Conservation (phyloP, 257 asterid species). For the Parsonsia alboflavescens region DNA sequence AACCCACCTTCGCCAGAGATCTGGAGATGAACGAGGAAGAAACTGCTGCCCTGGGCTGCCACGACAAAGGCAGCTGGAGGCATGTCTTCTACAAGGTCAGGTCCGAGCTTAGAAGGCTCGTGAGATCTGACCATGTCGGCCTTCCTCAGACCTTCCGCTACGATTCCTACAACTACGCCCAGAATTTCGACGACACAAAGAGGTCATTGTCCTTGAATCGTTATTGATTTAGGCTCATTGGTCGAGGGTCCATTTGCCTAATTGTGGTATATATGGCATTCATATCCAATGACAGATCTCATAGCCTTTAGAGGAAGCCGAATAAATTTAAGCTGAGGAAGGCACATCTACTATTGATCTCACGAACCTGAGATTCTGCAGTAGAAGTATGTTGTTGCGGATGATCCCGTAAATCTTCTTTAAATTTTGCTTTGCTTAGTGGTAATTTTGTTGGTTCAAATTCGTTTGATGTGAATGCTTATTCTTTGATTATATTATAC, state of each 20-base stretch:
- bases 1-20: constrained; percentile 68
- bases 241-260: background rate
- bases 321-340: background rate
- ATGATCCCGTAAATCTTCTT: background rate
- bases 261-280: no score
- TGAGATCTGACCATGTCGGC: constrained; percentile 41
- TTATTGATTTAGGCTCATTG: background rate
- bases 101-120: constrained; percentile 52
- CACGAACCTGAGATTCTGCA: background rate
- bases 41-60: constrained; percentile 55
- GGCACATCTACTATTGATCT: no score
- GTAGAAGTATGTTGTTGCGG: background rate
- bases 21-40: constrained; percentile 87
- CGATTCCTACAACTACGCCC: constrained; percentile 38
- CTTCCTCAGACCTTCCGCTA: constrained; percentile 76
- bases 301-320: background rate
- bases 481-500: background rate
- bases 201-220: constrained; percentile 2
- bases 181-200: constrained; percentile 38
- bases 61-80: constrained; percentile 71
- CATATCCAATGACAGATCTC: background rate
- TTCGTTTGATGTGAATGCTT: background rate
- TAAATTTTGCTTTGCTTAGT: background rate
- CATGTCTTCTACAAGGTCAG: constrained; percentile 67
- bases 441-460: background rate